Evolutionary conservation across 2,329 filamentous ascomycete species (phyloP).

Genomic region (Beauveria sp.): DNA sequence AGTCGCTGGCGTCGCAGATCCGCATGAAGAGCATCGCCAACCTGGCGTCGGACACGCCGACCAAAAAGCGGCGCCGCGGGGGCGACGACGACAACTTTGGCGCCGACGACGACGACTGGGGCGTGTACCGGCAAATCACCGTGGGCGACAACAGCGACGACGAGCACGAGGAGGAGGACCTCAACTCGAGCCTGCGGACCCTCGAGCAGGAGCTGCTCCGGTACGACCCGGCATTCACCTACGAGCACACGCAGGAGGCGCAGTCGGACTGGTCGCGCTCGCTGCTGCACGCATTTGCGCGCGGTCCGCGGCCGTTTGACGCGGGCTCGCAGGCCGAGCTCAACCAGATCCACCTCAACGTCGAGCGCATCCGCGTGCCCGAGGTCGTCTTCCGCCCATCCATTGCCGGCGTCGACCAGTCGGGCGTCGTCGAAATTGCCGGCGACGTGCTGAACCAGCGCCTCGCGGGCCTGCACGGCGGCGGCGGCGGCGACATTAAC

Average conservation of each 20-base stretch:
- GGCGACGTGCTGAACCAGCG: constrained; percentile 84
- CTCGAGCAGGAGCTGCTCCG: constrained; percentile 80
- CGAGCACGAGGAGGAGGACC: constrained; percentile 86
- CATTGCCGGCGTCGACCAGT: constrained; percentile 88
- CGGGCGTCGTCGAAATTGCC: constrained; percentile 85
- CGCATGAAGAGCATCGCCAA: constrained; percentile 98
- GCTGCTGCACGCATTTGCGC: constrained; percentile 80
- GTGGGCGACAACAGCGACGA: constrained; percentile 77
- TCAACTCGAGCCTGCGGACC: constrained; percentile 61
- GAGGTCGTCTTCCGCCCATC: constrained; percentile 90
- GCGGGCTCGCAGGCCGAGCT: constrained; percentile 66
- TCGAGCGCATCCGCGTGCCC: constrained; percentile 88
- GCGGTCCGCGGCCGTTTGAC: constrained; percentile 82
- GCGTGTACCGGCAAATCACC: constrained; percentile 87
- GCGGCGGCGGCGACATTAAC: constrained; percentile 40
- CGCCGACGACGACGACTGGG: constrained; percentile 96
- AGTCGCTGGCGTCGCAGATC: constrained; percentile 91
- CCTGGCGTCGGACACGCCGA: constrained; percentile 80
- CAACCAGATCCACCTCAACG: constrained; percentile 89
- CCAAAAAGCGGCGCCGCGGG: constrained; percentile 75
- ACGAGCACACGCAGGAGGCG: constrained; percentile 85
- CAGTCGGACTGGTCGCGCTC: constrained; percentile 94
- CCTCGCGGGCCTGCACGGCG: constrained; percentile 42
- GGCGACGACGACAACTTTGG: constrained; percentile 95
- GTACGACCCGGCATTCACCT: constrained; percentile 82